Evolutionary conservation across 352 stramenopile species (phyloP).

Genomic region (Globisporangium echinulatum): DNA sequence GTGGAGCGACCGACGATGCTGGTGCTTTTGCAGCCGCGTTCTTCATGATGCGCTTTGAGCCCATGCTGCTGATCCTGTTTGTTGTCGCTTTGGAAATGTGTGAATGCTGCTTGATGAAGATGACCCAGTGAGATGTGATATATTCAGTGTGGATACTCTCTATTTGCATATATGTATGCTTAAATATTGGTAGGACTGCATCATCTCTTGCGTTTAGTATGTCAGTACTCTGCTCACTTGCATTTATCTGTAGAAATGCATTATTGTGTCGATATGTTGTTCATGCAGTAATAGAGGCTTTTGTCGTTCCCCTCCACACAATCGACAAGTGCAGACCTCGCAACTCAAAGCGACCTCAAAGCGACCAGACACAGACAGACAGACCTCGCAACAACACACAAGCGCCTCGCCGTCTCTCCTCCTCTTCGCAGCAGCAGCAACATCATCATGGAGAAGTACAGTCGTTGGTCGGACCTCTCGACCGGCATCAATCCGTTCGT

Average conservation of each 20-base stretch:
- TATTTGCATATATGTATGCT: too few relatives aligned
- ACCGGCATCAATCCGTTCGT: constrained; percentile 87
- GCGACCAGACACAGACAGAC: too few relatives aligned
- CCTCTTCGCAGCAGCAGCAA: neutral
- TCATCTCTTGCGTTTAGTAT: too few relatives aligned
- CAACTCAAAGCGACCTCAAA: too few relatives aligned
- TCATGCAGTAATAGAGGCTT: too few relatives aligned
- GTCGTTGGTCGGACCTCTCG: constrained; percentile 75
- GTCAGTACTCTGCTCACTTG: too few relatives aligned
- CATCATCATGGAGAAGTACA: constrained; percentile 78
- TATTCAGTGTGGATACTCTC: too few relatives aligned
- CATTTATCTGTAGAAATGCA: too few relatives aligned
- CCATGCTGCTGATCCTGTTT: neutral
- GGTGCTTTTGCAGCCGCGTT: neutral
- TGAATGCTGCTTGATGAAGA: neutral
- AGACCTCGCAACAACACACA: neutral
- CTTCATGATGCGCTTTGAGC: constrained; percentile 12
- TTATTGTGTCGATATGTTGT: too few relatives aligned
- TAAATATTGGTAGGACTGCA: too few relatives aligned
- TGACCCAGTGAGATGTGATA: too few relatives aligned
- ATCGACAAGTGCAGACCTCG: neutral
- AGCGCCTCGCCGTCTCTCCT: neutral
- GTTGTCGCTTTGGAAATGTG: neutral
- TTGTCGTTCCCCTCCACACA: neutral
- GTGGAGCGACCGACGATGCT: too few relatives aligned